Evolutionary conservation across 1,139 yeast species (phyloP).

Genomic region (Hansenula lynferdii): DNA sequence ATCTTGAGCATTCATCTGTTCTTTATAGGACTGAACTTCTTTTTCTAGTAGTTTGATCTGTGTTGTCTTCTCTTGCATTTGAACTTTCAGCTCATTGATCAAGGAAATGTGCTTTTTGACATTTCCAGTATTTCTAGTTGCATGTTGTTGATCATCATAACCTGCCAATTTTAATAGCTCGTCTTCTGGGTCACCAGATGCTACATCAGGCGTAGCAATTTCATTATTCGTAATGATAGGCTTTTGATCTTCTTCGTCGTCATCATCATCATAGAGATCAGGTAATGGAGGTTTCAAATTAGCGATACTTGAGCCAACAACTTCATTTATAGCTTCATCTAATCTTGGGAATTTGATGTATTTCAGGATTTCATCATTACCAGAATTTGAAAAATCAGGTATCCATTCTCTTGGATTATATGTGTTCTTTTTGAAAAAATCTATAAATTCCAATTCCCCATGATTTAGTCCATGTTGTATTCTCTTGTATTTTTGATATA

Average conservation of each 20-base stretch:
- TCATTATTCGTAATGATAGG: background rate
- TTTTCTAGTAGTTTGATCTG: constrained; percentile 2
- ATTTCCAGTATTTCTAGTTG: background rate
- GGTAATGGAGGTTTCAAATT: constrained; percentile 3
- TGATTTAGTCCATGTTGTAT: constrained; percentile 20
- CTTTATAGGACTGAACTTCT: constrained; percentile 5
- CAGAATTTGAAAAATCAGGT: constrained; percentile 15
- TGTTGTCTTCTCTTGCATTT: constrained; percentile 4
- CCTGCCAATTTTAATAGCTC: constrained; percentile 17
- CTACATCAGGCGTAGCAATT: no score
- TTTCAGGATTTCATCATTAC: constrained; percentile 8
- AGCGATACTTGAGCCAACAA: constrained; percentile 8
- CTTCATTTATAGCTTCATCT: constrained; percentile 13
- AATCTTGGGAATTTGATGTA: constrained; percentile 12
- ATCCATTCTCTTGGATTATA: constrained; percentile 20
- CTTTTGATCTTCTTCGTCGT: background rate
- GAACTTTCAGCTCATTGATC: constrained; percentile 1
- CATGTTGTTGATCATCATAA: constrained; percentile 4
- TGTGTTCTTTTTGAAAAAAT: constrained; percentile 15
- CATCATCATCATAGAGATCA: constrained; percentile 1
- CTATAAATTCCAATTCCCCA: constrained; percentile 17
- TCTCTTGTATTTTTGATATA: constrained; percentile 22
- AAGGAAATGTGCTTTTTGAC: background rate
- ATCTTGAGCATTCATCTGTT: constrained; percentile 11
- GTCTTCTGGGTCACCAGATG: constrained; percentile 7